A percentile compares a stretch with the other conserved stretches of the same genome.
phyloP scores from a whole-genome alignment of 1,284 basidiomycete species.

The Apiotrichum brassicae region DNA sequence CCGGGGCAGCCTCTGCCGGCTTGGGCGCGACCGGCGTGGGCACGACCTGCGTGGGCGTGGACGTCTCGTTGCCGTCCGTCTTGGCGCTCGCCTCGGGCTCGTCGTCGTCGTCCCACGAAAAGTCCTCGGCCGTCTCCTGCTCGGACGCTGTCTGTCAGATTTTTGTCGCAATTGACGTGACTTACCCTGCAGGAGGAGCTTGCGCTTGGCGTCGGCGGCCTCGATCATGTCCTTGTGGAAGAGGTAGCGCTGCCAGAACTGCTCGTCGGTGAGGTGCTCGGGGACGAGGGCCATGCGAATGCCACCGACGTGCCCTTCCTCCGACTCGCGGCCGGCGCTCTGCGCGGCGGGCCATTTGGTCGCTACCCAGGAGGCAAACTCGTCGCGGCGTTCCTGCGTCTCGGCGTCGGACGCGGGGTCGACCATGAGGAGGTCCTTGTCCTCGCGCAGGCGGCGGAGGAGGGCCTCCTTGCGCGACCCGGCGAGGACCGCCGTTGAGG shows the following conservation, averaged over 20 bases:
- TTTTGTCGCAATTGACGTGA: slow-evolving; percentile 2
- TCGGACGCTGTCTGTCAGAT: slow-evolving; percentile 5
- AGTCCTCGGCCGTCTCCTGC: slow-evolving; percentile 37
- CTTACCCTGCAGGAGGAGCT: slow-evolving; percentile 69
- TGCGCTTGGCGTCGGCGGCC: slow-evolving; percentile 71
- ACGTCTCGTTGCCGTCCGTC: slow-evolving; percentile 1
- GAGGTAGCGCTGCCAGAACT: slow-evolving; percentile 87
- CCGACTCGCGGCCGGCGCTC: slow-evolving; percentile 42
- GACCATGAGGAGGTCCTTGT: slow-evolving; percentile 66
- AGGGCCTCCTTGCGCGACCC: slow-evolving; percentile 63
- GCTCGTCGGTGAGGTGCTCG: slow-evolving; percentile 57
- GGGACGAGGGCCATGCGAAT: slow-evolving; percentile 65
- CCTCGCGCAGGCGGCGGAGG: slow-evolving; percentile 63
- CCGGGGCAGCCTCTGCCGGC: background rate
- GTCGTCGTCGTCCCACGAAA: slow-evolving; percentile 47
- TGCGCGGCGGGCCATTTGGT: slow-evolving; percentile 49
- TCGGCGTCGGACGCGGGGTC: slow-evolving; percentile 64
- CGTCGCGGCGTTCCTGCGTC: slow-evolving; percentile 49
- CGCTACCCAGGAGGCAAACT: slow-evolving; percentile 60
- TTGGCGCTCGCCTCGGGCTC: slow-evolving; percentile 6
- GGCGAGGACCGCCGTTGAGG: slow-evolving; percentile 27
- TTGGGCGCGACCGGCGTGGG: background rate
- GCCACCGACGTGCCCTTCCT: slow-evolving; percentile 53
- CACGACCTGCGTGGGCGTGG: slow-evolving; percentile 4
- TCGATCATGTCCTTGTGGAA: slow-evolving; percentile 84